Percentiles rank a stretch among this genome's conserved stretches.
Conservation (phyloP, 495 filamentous ascomycete genomes). For the Penicillium roqueforti region DNA sequence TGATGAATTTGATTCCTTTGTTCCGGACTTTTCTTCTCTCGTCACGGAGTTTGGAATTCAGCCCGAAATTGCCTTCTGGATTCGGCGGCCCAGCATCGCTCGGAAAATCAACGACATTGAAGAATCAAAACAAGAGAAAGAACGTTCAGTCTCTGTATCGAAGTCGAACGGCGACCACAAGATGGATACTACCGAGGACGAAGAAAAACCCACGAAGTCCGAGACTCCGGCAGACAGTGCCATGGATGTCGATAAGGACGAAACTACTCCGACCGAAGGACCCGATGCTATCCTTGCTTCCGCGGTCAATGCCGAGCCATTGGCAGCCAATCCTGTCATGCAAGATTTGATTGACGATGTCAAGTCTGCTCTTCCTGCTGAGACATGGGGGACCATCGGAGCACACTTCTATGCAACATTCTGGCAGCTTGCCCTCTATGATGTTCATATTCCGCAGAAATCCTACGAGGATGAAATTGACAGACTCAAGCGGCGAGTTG, state of each 20-base stretch:
- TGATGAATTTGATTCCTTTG: conserved; percentile 72
- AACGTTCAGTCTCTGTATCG: conserved; percentile 17
- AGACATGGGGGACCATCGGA: conserved; percentile 63
- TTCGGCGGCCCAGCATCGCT: conserved; percentile 66
- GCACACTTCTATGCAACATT: conserved; percentile 83
- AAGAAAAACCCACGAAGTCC: conserved; percentile 14
- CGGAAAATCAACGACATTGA: conserved; percentile 50
- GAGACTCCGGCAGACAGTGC: conserved; percentile 13
- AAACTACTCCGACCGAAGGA: conserved; percentile 13
- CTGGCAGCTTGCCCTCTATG: conserved; percentile 82
- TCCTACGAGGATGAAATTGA: conserved; percentile 71
- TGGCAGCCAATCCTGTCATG: conserved; percentile 68
- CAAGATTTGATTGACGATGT: conserved; percentile 70
- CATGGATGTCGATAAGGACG: conserved; percentile 42
- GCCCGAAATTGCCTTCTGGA: conserved; percentile 80
- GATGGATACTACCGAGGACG: conserved; percentile 35
- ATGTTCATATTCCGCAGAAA: conserved; percentile 66
- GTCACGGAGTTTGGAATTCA: conserved; percentile 79
- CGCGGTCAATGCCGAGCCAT: conserved; percentile 15
- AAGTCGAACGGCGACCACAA: conserved; percentile 27
- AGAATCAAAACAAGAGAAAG: conserved; percentile 21
- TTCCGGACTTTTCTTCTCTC: conserved; percentile 71
- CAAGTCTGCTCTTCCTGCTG: conserved; percentile 53
- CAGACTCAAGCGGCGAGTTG: conserved; percentile 56
- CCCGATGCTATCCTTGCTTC: conserved; percentile 8